A percentile compares a stretch with the other conserved stretches of the same genome.
phyloP scores from a whole-genome alignment of 108 stramenopile species.

The Skeletonema grethae region DNA sequence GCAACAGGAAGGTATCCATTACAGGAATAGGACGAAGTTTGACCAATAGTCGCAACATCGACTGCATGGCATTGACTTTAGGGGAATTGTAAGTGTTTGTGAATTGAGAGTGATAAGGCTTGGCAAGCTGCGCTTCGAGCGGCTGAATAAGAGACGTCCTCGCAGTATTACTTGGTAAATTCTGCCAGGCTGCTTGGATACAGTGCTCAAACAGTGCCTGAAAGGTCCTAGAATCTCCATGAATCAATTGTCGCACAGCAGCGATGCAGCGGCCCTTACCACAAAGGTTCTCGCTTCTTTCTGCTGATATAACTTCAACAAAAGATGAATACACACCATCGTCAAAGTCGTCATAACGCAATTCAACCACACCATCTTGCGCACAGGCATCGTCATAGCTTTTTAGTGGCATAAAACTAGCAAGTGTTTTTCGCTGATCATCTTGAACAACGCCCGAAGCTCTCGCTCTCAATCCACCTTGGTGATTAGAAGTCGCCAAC shows the following conservation, averaged over 20 bases:
- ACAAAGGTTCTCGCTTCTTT: conserved; percentile 19
- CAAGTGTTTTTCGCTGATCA: neutral
- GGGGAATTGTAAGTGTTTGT: conserved; percentile 33
- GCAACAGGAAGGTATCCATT: conserved; percentile 59
- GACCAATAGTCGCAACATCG: conserved; percentile 54
- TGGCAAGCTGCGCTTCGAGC: conserved; percentile 69
- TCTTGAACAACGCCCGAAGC: neutral
- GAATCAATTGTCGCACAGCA: conserved; percentile 57
- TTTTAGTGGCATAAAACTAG: conserved; percentile 1
- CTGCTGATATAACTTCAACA: conserved; percentile 15
- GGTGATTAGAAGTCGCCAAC: conserved; percentile 26
- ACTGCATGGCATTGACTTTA: conserved; percentile 49
- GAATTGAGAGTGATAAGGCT: conserved; percentile 72
- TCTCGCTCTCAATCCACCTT: conserved; percentile 12
- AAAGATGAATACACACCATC: conserved; percentile 23
- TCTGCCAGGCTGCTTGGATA: conserved; percentile 61
- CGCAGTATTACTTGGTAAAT: conserved; percentile 43
- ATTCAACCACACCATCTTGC: conserved; percentile 1
- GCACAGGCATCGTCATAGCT: neutral
- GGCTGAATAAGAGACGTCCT: conserved; percentile 48
- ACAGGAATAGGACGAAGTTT: conserved; percentile 61
- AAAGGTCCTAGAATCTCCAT: conserved; percentile 52
- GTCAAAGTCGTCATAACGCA: conserved; percentile 9
- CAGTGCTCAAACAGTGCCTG: conserved; percentile 60
- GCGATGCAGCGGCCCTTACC: conserved; percentile 48